Evolutionary conservation across 768 basidiomycete genomes (phyloP).

Genomic region (Termitomyces sp.): DNA sequence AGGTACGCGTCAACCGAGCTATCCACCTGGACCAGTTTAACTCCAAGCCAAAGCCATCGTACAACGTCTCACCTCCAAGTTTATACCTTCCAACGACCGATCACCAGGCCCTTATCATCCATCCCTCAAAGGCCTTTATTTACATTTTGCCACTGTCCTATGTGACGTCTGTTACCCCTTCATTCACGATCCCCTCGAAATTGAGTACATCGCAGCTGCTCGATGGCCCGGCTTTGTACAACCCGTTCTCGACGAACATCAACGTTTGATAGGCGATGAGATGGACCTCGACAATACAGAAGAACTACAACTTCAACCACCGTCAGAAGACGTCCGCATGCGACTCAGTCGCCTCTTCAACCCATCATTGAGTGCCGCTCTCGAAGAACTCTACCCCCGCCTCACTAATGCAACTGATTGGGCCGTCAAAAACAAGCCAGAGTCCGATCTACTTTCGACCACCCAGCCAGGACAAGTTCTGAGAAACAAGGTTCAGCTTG

Average conservation of each 20-base stretch:
- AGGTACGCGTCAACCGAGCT: conserved; percentile 31
- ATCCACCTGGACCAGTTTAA: background rate
- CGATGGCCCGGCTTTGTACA: conserved; percentile 78
- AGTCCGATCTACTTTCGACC: conserved; percentile 29
- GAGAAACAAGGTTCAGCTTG: background rate
- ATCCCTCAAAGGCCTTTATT: conserved; percentile 50
- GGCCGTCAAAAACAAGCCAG: conserved; percentile 47
- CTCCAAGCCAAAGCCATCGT: conserved; percentile 20
- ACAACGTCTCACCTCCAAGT: conserved; percentile 33
- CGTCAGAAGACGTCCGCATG: conserved; percentile 56
- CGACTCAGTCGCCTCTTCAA: conserved; percentile 61
- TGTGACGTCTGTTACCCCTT: conserved; percentile 59
- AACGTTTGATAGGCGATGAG: conserved; percentile 11
- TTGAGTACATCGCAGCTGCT: conserved; percentile 71
- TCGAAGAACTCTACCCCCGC: conserved; percentile 67
- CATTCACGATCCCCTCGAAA: conserved; percentile 60
- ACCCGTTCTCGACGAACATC: conserved; percentile 53
- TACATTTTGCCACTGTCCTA: conserved; percentile 55
- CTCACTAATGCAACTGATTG: conserved; percentile 59
- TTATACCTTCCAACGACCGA: conserved; percentile 15
- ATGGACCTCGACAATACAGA: conserved; percentile 18
- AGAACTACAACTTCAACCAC: conserved; percentile 22
- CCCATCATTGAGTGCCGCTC: conserved; percentile 51
- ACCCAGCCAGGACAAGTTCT: conserved; percentile 16
- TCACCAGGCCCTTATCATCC: conserved; percentile 40